Evolutionary conservation across 306 rosid genomes (phyloP).

Genomic region (Carpinus fangiana): DNA sequence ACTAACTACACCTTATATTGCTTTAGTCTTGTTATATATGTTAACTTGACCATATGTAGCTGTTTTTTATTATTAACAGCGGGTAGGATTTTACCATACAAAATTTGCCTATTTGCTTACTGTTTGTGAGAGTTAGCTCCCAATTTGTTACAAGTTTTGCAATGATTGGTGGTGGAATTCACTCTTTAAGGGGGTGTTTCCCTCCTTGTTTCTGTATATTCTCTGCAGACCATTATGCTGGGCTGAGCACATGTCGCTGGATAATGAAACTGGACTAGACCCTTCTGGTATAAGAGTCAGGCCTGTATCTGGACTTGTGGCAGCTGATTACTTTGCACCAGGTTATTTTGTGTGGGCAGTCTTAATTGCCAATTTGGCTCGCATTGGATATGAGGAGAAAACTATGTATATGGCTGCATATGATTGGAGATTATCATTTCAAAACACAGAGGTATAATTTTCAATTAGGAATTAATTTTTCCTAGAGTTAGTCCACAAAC

Average conservation of each 20-base stretch:
- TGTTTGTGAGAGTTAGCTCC: neutral
- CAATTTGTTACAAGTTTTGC: slow-evolving; percentile 7
- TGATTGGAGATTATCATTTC: slow-evolving; percentile 87
- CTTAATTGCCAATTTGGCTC: slow-evolving; percentile 86
- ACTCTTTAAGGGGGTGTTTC: slow-evolving; percentile 2
- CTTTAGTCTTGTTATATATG: neutral
- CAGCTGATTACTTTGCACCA: slow-evolving; percentile 93
- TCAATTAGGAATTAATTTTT: slow-evolving; percentile 12
- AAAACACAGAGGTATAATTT: slow-evolving; percentile 74
- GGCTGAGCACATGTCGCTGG: slow-evolving; percentile 85
- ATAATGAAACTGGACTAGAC: slow-evolving; percentile 85
- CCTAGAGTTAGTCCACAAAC: neutral
- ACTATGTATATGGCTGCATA: slow-evolving; percentile 91
- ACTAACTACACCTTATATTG: neutral
- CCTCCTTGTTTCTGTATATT: slow-evolving; percentile 20
- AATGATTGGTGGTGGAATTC: slow-evolving; percentile 7
- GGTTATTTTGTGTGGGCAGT: slow-evolving; percentile 96
- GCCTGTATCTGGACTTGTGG: slow-evolving; percentile 92
- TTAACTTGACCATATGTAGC: neutral
- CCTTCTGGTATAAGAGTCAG: slow-evolving; percentile 70
- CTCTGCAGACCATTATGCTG: slow-evolving; percentile 73
- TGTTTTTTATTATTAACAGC: neutral
- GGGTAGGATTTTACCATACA: neutral
- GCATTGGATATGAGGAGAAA: slow-evolving; percentile 87
- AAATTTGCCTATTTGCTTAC: neutral